Base-by-base conservation (phyloP, 352 stramenopile genomes). In the Chrysophaeum taylorii region DNA sequence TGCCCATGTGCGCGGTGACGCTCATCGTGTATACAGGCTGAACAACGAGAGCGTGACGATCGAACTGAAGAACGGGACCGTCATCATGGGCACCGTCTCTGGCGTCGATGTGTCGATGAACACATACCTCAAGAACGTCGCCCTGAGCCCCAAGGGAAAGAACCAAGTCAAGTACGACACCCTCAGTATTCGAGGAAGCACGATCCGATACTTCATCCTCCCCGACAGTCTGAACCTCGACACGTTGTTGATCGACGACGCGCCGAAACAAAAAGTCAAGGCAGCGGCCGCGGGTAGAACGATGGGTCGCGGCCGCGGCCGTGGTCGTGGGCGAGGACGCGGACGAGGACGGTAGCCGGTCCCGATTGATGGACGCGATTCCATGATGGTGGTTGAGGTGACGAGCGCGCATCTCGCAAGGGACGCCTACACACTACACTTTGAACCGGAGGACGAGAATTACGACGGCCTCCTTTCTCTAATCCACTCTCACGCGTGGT, bases 101-200 rank as follows among this genome's bases (percentile, higher is more conserved):
- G 93, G 94, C 41, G 94, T 99, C 53, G 95, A 99, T 82, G 94
- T 98, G 42, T 97, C 90, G 74, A 99, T 99, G 96, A 99, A 99
- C 87, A 98, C 92, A 74, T 94, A 99, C 85, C 81, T 99, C 35
- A 97, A 97, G 80, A 93, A 96, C 42, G 66, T 52, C n/a, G 5
- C 43, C 9, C 91, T 97, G 78, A 96, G 89, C 2, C 84, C 96
- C 29, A 97, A 97, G 81, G 90, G 90, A 64, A 98, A 97, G 76
- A 98, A 98, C 84, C 92, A 94, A 4, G 90, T 96, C 35, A 94
- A 84, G 57, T 88, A 98, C 63, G 93, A 98, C 75, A 97, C 92
- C 63, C 82, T 99, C 48, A 97, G 89, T 74, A 94, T 99, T 50
- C 88, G 96, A 71, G 96, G 96, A 72, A 98, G 96, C 82, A 99